Percentiles rank a stretch among this genome's conserved stretches.
Evolutionary conservation across 2,329 filamentous ascomycete genomes (phyloP).

Genomic region (Fusarium goolgardi): DNA sequence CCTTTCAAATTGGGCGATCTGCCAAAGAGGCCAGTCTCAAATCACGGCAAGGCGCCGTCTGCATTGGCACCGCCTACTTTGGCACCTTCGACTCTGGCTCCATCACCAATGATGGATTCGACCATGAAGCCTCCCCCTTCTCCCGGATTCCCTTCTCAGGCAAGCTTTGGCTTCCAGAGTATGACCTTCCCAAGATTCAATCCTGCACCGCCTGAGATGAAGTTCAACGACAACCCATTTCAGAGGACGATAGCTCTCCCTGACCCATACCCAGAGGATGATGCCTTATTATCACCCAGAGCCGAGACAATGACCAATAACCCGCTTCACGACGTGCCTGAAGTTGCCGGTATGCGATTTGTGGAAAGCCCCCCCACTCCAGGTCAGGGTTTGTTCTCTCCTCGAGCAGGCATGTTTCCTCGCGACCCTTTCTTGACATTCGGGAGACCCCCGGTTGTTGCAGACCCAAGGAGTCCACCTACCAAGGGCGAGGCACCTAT

Average conservation of each 20-base stretch:
- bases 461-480: constrained; percentile 79
- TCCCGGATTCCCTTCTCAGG: constrained; percentile 57
- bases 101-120: constrained; percentile 36
- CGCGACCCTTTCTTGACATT: constrained; percentile 65
- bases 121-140: constrained; percentile 57
- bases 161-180: constrained; percentile 58
- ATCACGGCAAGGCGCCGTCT: constrained; percentile 38
- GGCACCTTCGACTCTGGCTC: constrained; percentile 16
- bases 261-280: constrained; percentile 56
- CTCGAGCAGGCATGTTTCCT: constrained; percentile 63
- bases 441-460: constrained; percentile 61
- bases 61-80: constrained; percentile 24
- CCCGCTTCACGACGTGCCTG: constrained; percentile 64
- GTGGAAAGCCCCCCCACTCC: constrained; percentile 65
- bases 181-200: constrained; percentile 48
- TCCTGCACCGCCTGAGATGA: constrained; percentile 24
- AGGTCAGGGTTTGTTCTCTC: constrained; percentile 65
- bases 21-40: constrained; percentile 53
- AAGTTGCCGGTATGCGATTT: constrained; percentile 63
- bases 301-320: constrained; percentile 79
- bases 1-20: constrained; percentile 43
- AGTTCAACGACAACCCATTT: constrained; percentile 37
- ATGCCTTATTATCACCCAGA: constrained; percentile 76
- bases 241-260: constrained; percentile 54
- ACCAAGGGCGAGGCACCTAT: constrained; percentile 80